These are phyloP conservation scores for Posidonia australis DNA, from an alignment of 106 monocot genomes.

Conservation along the genomic window DNA sequence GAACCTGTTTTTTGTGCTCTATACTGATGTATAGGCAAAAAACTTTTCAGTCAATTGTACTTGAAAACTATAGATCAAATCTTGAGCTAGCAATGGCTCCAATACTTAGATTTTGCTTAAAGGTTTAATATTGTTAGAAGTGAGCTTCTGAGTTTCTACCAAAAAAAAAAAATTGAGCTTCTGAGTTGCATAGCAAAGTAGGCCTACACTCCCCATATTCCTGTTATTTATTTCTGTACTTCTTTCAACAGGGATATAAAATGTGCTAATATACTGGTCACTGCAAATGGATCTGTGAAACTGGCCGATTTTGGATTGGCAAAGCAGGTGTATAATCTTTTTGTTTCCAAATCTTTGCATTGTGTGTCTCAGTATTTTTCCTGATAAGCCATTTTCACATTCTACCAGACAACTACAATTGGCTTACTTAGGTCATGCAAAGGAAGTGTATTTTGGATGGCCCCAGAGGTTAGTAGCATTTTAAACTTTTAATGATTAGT, in stretches of 20 bases:
- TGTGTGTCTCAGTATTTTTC: not conserved
- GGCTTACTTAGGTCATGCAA: constrained; percentile 27
- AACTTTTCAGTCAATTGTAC: no score
- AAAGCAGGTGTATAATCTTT: constrained; percentile 25
- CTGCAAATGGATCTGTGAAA: constrained; percentile 37
- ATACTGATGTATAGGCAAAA: no score
- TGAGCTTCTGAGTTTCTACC: no score
- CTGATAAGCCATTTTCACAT: not conserved
- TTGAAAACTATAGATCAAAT: no score
- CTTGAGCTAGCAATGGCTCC: no score
- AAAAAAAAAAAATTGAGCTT: no score
- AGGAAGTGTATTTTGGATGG: constrained; percentile 29
- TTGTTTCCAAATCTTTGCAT: not conserved
- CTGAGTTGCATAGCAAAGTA: not conserved
- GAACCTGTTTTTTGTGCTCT: no score
- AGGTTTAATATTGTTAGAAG: no score
- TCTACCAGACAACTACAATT: constrained; percentile 15
- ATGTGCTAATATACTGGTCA: constrained; percentile 49
- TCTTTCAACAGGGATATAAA: constrained; percentile 35
- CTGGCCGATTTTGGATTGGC: constrained; percentile 53
- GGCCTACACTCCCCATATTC: not conserved
- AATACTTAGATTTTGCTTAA: no score
- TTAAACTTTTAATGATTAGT: not conserved
- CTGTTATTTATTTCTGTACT: not conserved
- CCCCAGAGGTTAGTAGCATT: constrained; percentile 34